A percentile compares a stretch with the other conserved stretches of the same genome.
phyloP scores from a whole-genome alignment of 495 filamentous ascomycete species.

The Trichocladium uniseriatum region DNA sequence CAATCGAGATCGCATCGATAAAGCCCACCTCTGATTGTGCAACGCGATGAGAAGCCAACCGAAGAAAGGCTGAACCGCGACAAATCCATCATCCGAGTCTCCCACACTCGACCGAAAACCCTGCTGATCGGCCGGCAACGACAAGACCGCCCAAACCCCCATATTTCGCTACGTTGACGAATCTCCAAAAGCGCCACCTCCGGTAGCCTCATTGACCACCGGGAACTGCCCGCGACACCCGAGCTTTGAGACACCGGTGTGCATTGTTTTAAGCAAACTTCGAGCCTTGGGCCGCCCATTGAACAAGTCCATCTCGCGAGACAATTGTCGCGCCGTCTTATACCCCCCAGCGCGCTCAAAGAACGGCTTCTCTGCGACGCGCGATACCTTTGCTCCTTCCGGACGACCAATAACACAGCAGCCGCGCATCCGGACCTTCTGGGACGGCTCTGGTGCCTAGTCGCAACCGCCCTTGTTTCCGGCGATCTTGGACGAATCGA shows the following conservation, averaged over 20 bases:
- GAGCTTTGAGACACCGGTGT: not conserved
- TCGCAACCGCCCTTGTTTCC: not conserved
- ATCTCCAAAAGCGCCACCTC: not conserved
- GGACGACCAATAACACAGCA: not conserved
- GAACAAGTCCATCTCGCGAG: conserved; percentile 3
- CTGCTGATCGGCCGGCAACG: not conserved
- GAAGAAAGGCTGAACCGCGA: not conserved
- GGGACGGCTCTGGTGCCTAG: not conserved
- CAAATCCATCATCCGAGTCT: not conserved
- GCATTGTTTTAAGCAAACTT: conserved; percentile 6
- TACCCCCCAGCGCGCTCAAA: not conserved
- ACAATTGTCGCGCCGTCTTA: not conserved
- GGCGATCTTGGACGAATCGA: not conserved
- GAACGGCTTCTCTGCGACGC: not conserved
- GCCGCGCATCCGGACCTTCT: not conserved
- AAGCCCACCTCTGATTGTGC: conserved; percentile 5
- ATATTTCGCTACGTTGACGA: not conserved
- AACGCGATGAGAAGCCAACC: not conserved
- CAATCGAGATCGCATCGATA: conserved; percentile 12
- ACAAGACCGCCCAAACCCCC: not conserved
- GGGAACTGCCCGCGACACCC: conserved; percentile 6
- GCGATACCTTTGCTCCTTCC: not conserved
- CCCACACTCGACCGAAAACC: too few species aligned
- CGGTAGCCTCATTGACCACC: not conserved
- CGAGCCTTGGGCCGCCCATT: conserved; percentile 10